Evolutionary conservation across 345 rosid genomes (phyloP).

Genomic region (Camelina sativa): DNA sequence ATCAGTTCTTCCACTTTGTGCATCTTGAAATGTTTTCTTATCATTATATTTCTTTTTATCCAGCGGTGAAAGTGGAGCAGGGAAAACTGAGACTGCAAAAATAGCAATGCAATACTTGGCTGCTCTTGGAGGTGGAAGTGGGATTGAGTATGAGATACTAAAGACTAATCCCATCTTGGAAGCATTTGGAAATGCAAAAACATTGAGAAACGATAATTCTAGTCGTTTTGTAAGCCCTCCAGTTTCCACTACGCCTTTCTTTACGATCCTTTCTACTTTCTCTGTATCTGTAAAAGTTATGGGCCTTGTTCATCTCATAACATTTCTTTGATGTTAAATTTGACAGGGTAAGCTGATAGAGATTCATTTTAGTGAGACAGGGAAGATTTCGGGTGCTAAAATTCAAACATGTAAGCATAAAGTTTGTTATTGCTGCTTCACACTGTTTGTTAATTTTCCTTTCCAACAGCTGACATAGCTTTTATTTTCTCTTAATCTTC

Average conservation of each 20-base stretch:
- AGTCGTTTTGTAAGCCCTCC: constrained; percentile 89
- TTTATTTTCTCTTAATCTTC: not conserved
- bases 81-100: constrained; percentile 99
- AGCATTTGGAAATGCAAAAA: constrained; percentile 99
- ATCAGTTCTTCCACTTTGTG: constrained; percentile 16
- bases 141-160: constrained; percentile 93
- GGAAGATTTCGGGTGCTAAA: constrained; percentile 96
- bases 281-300: not conserved
- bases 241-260: not conserved
- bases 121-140: constrained; percentile 99
- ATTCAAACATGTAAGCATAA: constrained; percentile 67
- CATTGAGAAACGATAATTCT: constrained; percentile 91
- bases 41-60: constrained; percentile 41
- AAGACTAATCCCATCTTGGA: constrained; percentile 94
- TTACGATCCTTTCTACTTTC: not conserved
- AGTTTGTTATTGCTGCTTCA: constrained; percentile 6
- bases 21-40: constrained; percentile 30
- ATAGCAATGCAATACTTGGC: constrained; percentile 99
- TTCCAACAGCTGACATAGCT: constrained; percentile 6
- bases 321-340: constrained; percentile 28
- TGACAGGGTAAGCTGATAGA: constrained; percentile 85
- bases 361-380: constrained; percentile 95
- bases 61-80: constrained; percentile 99
- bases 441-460: not conserved
- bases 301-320: constrained; percentile 21